A percentile compares a stretch with the other conserved stretches of the same genome.
Conservation (phyloP, 208 protist species). For the Crithidia fasciculata region DNA sequence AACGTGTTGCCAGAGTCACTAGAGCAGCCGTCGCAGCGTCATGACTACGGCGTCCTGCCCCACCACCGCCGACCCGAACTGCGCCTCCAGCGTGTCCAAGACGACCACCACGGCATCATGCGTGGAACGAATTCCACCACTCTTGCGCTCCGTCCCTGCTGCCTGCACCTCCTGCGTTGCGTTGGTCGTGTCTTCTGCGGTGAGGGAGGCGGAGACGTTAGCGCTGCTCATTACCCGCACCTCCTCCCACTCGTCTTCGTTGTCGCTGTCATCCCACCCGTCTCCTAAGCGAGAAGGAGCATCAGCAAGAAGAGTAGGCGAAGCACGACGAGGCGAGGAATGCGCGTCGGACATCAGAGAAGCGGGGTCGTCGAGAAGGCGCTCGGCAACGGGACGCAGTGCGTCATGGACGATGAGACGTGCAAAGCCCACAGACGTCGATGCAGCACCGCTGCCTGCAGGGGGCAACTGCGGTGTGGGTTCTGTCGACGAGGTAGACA, state of each 20-base stretch:
- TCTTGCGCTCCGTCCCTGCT: neutral
- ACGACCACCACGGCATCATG: slow-evolving; percentile 7
- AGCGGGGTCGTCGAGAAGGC: slow-evolving; percentile 20
- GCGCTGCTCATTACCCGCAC: slow-evolving; percentile 10
- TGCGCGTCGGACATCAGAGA: neutral
- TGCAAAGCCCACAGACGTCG: slow-evolving; percentile 6
- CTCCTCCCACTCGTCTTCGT: slow-evolving; percentile 18
- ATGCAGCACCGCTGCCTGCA: neutral
- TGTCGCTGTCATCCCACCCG: slow-evolving; percentile 12
- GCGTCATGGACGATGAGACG: slow-evolving; percentile 23
- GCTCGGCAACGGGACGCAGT: slow-evolving; percentile 26
- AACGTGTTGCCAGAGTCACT: neutral
- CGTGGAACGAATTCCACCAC: neutral
- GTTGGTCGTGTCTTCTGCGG: neutral
- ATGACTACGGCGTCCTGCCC: slow-evolving; percentile 19
- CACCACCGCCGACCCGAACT: slow-evolving; percentile 5
- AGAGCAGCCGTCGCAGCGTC: slow-evolving; percentile 27
- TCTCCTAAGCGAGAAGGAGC: neutral
- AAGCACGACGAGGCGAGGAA: too few species aligned
- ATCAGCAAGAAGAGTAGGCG: neutral
- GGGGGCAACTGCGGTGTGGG: neutral
- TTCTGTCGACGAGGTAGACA: neutral
- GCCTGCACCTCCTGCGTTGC: neutral
- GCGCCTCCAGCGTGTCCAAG: slow-evolving; percentile 22
- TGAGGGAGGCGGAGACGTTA: neutral